phyloP scores from a whole-genome alignment of 352 stramenopile genomes.

The Thraustochytrium sp. region DNA sequence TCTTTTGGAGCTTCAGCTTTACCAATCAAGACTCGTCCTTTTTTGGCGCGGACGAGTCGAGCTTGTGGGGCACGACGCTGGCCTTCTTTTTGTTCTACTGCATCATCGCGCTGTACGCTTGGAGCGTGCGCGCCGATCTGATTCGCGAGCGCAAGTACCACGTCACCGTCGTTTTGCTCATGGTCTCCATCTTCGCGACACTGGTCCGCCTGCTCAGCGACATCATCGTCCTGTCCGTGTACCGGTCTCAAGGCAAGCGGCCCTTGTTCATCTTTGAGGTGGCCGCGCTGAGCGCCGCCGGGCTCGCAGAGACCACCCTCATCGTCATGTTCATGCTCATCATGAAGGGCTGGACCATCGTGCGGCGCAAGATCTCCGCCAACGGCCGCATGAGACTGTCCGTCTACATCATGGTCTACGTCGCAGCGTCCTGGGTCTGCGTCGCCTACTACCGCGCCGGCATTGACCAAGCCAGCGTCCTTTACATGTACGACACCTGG shows the following conservation, averaged over 20 bases:
- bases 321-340: conserved; percentile 49
- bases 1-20: conserved; percentile 20
- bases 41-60: conserved; percentile 13
- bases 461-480: not conserved
- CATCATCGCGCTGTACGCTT: not conserved
- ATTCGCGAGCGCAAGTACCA: conserved; percentile 15
- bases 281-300: not conserved
- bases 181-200: not conserved
- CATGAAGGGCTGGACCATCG: conserved; percentile 53
- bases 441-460: conserved; percentile 7
- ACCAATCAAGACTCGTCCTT: not conserved
- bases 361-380: conserved; percentile 50
- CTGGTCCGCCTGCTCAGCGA: not conserved
- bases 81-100: not conserved
- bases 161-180: not conserved
- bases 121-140: not conserved
- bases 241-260: not conserved
- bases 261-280: not conserved
- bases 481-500: conserved; percentile 35
- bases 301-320: conserved; percentile 39
- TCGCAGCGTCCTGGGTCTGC: not conserved
- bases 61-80: not conserved
- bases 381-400: conserved; percentile 47
- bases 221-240: not conserved
- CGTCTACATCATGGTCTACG: conserved; percentile 44